Base-by-base conservation (phyloP, 2,329 filamentous ascomycete genomes). In the Aspergillus ochraceus region DNA sequence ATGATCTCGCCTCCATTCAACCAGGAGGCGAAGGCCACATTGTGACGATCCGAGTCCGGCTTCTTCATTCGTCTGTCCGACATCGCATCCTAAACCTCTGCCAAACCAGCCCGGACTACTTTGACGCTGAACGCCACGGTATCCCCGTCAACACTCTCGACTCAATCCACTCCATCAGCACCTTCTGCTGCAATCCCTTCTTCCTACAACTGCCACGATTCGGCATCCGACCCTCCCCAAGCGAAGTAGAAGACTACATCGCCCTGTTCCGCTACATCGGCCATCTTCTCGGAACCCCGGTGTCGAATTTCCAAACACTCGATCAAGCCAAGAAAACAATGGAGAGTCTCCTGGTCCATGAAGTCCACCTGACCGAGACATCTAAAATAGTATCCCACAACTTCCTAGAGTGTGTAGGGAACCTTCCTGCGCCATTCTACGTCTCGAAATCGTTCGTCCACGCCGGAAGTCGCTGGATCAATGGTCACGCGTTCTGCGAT, bases 141-240 rank as follows among this genome's bases (percentile, higher is more conserved):
- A 77, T 89, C 2, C 88, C 88, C 9, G 86, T 92, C 71, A 92
- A 90, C 67, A 87, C 91, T 66, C 81, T 92, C 4, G 89, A 92
- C 73, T 84, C 82, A 53, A 84, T 92, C 32, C 88, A 82, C 29
- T 92, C 90, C 3, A 87, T 92, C 58, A 80, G 79, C 22, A 86
- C 85, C 1, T 92, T 92, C 75, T 89, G 85, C 0, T 80, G 86
- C 0, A 84, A 84, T 0, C 71, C 90, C 2, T 81, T 91, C 63
- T 91, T 84, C 81, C 71, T 90, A 39, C 83, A 83, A 32, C 79
- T 92, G 8, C 89, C 89, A 0, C 81, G 87, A 0, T 89, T 92
- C 75, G 89, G 89, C 6, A 85, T 92, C 55, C 86, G 77, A 63
- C 76, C 90, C 19, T 80, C 82, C 0, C 57, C 77, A 26, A 81